Percentiles rank a stretch among this genome's conserved stretches.
These are phyloP conservation scores for Suillus tomentosus DNA, from an alignment of 768 basidiomycete genomes.

Conservation along the genomic window DNA sequence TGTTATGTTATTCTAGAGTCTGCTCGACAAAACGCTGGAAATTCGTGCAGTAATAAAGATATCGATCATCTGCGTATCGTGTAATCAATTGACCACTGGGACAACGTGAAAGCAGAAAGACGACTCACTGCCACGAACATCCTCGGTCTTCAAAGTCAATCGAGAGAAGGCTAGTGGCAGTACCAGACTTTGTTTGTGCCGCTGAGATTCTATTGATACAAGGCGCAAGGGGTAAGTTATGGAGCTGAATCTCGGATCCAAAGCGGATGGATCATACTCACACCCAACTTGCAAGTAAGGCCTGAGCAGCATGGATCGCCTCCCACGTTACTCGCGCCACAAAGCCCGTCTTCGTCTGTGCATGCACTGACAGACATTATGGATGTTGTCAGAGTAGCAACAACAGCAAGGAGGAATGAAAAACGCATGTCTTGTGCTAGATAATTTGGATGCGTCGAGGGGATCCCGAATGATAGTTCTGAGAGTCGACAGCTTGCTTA, in stretches of 20 bases:
- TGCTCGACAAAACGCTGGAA: background rate
- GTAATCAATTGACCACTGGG: background rate
- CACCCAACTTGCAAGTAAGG: background rate
- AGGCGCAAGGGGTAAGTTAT: background rate
- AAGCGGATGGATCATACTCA: background rate
- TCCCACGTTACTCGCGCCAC: background rate
- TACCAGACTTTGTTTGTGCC: accelerated
- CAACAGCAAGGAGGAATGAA: background rate
- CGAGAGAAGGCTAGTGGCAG: background rate
- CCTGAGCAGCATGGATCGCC: background rate
- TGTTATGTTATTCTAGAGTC: background rate
- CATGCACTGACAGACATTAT: background rate
- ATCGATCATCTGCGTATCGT: background rate
- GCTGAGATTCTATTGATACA: background rate
- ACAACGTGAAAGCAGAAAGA: background rate
- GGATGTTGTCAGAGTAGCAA: background rate
- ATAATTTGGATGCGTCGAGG: background rate
- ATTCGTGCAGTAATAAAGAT: background rate
- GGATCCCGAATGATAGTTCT: background rate
- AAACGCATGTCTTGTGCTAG: background rate
- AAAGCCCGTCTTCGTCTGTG: background rate
- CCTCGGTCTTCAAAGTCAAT: background rate
- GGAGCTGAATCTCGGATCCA: background rate
- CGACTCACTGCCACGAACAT: background rate
- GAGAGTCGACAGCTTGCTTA: background rate